Base-by-base conservation (phyloP, 192 early-diverging fungal species). In the Linnemannia zychae region DNA sequence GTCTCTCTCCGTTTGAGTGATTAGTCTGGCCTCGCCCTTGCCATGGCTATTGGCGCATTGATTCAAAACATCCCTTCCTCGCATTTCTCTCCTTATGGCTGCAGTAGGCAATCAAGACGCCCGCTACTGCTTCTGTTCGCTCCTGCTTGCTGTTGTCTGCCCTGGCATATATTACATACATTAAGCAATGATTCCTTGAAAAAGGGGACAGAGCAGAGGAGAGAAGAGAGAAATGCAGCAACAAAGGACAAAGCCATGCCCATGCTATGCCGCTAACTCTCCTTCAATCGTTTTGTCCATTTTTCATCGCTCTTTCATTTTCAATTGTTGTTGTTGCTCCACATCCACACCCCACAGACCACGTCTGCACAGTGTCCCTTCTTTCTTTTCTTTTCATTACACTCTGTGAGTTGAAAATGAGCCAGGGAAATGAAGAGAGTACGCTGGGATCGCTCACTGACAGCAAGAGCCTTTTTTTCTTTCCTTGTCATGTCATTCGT, bases 391-490 rank as follows among this genome's bases (percentile, higher is more conserved):
- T 63, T 28, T 31, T n/a, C n/a, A n/a, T n/a, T n/a, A n/a, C n/a
- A n/a, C n/a, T 57, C 52, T 57, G 3, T 57, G 28, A 11, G 28
- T n/a, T n/a, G 12, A 60, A 63, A 33, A 63, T 63, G 57, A 63
- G 57, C 57, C 57, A 63, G 57, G 57, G 57, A 63, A 31, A 63
- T 63, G 57, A 63, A 63, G 28, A 63, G 57, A 63, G 57, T 28
- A 49, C 17, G 28, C 28, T 63, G 57, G 28, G 24, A 63, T 63
- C 57, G 57, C 57, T 63, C 57, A 63, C 31, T 44, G 40, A 44
- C 24, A 63, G 31, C 57, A 63, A 63, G 57, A 63, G 57, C 57
- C 7, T 22, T 33, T 18, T 18, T 52, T 52, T 33, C 31, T 63
- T 63, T 31, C 15, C 28, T 63, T 24, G 28, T 63, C 57, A 44